Evolutionary conservation across 2,329 filamentous ascomycete species (phyloP), one percentile per base, ranked within the genome.

Genomic region (Gremmenia infestans): DNA sequence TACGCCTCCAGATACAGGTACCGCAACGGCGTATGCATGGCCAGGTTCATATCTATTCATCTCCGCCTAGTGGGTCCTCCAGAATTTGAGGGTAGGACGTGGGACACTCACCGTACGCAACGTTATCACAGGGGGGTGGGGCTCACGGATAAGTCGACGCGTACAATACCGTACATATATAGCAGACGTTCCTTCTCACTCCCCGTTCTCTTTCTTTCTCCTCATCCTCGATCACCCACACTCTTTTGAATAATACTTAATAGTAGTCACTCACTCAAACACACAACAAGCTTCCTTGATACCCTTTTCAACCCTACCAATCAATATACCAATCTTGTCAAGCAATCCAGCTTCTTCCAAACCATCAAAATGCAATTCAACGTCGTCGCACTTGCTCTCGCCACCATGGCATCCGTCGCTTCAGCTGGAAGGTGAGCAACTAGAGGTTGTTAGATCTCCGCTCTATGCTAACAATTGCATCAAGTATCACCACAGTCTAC

Each of bases 361-460:
- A 64, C 62, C 60, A 35, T 65, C 66, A 71, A 70, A 48, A 71
- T 71, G 68, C 66, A 69, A 58, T 71, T 70, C 68, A 66, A 63
- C 59, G 51, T 61, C 57, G 48, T 63, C 58, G 60, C 63, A 51
- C 37, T 70, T 61, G 57, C 54, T 50, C 46, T 68, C 48, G 66
- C 67, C 61, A 61, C 63, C 56, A 60, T 68, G 60, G 67, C 67
- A 42, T 52, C 67, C 54, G 60, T 59, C 50, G 66, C 60, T 49
- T 52, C 56, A 51, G 66, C 68, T 49, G 47, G 39, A 35, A 55
- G 60, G 64, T 65, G 49, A 60, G 62, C 59, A 19, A 17, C 23
- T 25, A 8, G 25, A 23, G 12, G 7, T 4, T 45, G 8, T 2
- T n/a, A 36, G 19, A 22, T 2, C 25, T 19, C 32, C 17, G 37